phyloP scores from a whole-genome alignment of 1,284 basidiomycete species.

The Phylloboletellus chloephorus region DNA sequence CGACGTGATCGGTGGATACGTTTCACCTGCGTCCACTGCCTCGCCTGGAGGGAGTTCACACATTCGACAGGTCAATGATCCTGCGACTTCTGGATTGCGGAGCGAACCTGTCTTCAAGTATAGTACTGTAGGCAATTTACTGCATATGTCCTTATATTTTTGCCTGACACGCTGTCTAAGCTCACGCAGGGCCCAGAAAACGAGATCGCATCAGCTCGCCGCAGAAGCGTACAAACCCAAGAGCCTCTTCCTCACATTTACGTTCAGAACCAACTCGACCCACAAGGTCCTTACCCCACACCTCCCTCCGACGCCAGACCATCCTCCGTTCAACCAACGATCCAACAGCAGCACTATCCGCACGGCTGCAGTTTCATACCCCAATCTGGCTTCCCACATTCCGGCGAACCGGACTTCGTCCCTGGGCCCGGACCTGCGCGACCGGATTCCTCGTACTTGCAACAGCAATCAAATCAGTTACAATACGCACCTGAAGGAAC shows the following conservation, averaged over 20 bases:
- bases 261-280: constrained; percentile 19
- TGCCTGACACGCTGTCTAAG: constrained; percentile 12
- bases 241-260: constrained; percentile 21
- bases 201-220: constrained; percentile 23
- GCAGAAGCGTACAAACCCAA: constrained; percentile 23
- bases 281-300: constrained; percentile 15
- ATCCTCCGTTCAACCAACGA: constrained; percentile 14
- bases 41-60: constrained; percentile 41
- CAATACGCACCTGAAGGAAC: constrained; percentile 21
- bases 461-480: constrained; percentile 10
- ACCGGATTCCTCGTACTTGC: constrained; percentile 14
- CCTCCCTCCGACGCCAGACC: constrained; percentile 17
- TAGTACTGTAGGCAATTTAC: constrained; percentile 16
- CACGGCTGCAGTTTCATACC: constrained; percentile 16
- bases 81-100: constrained; percentile 22
- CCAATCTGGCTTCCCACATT: constrained; percentile 11
- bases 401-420: constrained; percentile 20
- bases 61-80: constrained; percentile 29
- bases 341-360: constrained; percentile 21
- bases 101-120: constrained; percentile 27
- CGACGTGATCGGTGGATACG: constrained; percentile 24
- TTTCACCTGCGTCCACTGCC: constrained; percentile 39
- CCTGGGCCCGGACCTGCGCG: constrained; percentile 12
- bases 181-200: constrained; percentile 25
- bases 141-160: background rate